phyloP scores from a whole-genome alignment of 306 rosid genomes.

The Abrus pulchellus region DNA sequence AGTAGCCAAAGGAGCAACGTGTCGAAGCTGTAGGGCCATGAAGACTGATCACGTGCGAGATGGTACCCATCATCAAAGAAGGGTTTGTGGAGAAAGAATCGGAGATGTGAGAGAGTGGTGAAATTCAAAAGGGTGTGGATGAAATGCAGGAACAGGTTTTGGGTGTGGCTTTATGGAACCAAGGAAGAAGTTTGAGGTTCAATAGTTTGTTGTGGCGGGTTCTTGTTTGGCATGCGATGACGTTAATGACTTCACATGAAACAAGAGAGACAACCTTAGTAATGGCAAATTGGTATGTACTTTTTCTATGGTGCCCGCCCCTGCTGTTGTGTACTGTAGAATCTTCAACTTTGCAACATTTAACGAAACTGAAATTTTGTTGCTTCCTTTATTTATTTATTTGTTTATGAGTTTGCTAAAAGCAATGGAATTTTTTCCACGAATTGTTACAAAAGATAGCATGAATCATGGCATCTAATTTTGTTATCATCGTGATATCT shows the following conservation, averaged over 20 bases:
- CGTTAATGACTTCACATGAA: constrained; percentile 24
- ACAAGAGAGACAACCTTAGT: constrained; percentile 27
- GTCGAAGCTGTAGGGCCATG: constrained; percentile 44
- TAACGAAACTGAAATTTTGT: neutral
- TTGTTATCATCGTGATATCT: no score
- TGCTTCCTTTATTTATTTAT: neutral
- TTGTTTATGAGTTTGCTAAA: no score
- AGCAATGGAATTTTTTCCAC: no score
- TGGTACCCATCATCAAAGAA: constrained; percentile 56
- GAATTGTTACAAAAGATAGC: no score
- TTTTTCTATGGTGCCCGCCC: neutral
- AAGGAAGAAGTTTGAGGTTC: neutral
- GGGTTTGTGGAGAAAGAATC: constrained; percentile 6
- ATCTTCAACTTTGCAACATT: constrained; percentile 2
- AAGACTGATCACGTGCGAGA: constrained; percentile 65
- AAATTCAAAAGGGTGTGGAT: constrained; percentile 3
- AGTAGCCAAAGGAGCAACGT: constrained; percentile 39
- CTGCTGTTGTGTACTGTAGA: neutral
- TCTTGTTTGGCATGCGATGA: neutral
- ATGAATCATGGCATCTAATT: no score
- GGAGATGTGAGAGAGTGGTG: constrained; percentile 28
- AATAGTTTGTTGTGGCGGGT: neutral
- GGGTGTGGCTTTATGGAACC: neutral
- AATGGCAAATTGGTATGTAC: neutral
- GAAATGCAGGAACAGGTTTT: constrained; percentile 17